Evolutionary conservation across 768 basidiomycete species (phyloP).

Genomic region (Tulasnella calospora): DNA sequence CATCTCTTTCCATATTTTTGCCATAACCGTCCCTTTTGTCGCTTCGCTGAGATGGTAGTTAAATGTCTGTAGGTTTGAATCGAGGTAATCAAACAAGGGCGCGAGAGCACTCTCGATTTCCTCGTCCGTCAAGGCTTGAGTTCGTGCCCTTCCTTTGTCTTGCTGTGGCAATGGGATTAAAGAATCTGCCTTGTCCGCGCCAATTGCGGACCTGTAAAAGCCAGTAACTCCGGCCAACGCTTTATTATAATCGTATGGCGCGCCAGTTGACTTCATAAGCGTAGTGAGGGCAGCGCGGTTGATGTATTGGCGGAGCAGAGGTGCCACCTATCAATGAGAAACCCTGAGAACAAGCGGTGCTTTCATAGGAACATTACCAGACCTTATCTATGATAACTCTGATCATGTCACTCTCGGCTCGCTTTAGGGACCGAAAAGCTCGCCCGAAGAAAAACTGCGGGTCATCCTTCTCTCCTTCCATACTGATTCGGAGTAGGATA

Average conservation of each 20-base stretch:
- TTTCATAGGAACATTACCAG: not conserved
- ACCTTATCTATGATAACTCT: conserved; percentile 97
- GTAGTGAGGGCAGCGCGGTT: conserved; percentile 72
- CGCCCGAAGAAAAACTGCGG: conserved; percentile 96
- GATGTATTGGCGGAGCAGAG: conserved; percentile 82
- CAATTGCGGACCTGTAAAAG: conserved; percentile 72
- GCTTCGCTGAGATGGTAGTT: conserved; percentile 80
- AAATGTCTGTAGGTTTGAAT: conserved; percentile 83
- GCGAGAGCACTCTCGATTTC: conserved; percentile 92
- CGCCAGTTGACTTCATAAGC: conserved; percentile 57
- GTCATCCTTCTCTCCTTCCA: conserved; percentile 99
- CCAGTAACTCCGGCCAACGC: conserved; percentile 76
- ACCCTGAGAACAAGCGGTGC: not conserved
- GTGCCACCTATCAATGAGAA: conserved; percentile 65
- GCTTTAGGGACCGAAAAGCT: conserved; percentile 87
- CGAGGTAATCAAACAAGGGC: conserved; percentile 93
- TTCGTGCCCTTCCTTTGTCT: conserved; percentile 72
- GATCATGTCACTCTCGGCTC: conserved; percentile 93
- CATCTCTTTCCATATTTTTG: conserved; percentile 93
- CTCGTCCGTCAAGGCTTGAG: conserved; percentile 80
- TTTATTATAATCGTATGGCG: conserved; percentile 79
- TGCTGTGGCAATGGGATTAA: conserved; percentile 67
- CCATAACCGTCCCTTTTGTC: conserved; percentile 89
- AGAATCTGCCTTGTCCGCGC: conserved; percentile 58
- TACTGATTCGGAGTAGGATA: conserved; percentile 81